phyloP scores from a whole-genome alignment of 2,329 filamentous ascomycete genomes.

The Fusarium acutatum region DNA sequence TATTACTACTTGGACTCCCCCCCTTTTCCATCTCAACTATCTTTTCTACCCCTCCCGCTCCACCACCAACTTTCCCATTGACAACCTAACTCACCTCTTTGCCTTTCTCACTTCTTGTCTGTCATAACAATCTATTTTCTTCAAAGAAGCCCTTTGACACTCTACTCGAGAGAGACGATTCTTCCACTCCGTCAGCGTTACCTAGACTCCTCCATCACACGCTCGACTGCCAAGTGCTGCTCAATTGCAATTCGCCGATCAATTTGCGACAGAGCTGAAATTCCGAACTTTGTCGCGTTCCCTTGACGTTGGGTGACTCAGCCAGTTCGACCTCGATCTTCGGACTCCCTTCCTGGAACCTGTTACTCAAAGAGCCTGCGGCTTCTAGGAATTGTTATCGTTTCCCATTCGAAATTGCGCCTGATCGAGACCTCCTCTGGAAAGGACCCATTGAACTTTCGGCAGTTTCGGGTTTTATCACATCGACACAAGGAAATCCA shows the following conservation, averaged over 20 bases:
- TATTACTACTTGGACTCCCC: conserved; percentile 43
- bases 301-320: conserved; percentile 33
- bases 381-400: conserved; percentile 3
- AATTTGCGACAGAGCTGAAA: conserved; percentile 25
- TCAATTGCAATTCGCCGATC: conserved; percentile 18
- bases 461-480: conserved; percentile 5
- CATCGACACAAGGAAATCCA: conserved; percentile 11
- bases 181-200: conserved; percentile 4
- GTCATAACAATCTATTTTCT: conserved; percentile 24
- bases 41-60: conserved; percentile 41
- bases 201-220: conserved; percentile 1
- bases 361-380: not conserved
- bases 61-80: conserved; percentile 39
- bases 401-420: conserved; percentile 13
- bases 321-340: conserved; percentile 28
- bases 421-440: not conserved
- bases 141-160: conserved; percentile 16
- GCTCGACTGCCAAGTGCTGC: not conserved
- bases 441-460: not conserved
- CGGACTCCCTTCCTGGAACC: conserved; percentile 11
- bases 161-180: conserved; percentile 15
- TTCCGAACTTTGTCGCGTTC: conserved; percentile 8
- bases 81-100: conserved; percentile 40
- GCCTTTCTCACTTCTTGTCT: conserved; percentile 29
- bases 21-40: conserved; percentile 35